Percentiles rank a stretch among this genome's conserved stretches.
phyloP scores from a whole-genome alignment of 2,329 filamentous ascomycete species.

The Cladosporium cucumerinum region DNA sequence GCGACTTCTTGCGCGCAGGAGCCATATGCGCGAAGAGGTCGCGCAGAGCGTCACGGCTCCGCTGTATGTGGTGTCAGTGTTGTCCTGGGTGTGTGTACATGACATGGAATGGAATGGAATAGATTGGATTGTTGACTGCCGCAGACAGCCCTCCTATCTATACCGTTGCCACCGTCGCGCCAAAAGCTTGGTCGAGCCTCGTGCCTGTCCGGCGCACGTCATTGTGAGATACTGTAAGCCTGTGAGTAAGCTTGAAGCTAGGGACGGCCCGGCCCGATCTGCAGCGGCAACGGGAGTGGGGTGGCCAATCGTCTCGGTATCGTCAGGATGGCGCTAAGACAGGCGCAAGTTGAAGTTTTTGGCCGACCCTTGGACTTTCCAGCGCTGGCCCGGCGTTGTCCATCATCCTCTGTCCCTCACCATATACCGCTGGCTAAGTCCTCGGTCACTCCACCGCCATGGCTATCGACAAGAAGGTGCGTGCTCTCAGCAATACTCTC shows the following conservation, averaged over 20 bases:
- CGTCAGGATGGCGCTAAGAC: background rate
- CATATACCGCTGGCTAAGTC: constrained; percentile 4
- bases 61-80: background rate
- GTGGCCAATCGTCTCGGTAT: background rate
- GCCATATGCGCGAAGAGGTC: constrained; percentile 12
- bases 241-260: background rate
- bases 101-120: too few species aligned
- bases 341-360: constrained; percentile 5
- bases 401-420: background rate
- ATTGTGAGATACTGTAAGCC: background rate
- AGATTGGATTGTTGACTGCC: background rate
- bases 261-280: background rate
- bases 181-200: constrained; percentile 8
- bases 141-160: background rate
- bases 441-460: constrained; percentile 47
- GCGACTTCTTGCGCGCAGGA: constrained; percentile 16
- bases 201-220: background rate
- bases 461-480: constrained; percentile 92
- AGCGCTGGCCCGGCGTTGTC: background rate
- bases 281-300: background rate
- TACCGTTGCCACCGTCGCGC: background rate
- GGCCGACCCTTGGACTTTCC: constrained; percentile 5
- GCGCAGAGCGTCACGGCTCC: constrained; percentile 9
- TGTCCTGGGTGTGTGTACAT: background rate
- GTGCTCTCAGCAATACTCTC: background rate